These are phyloP conservation scores for Axilococcus clingmanii DNA, from an alignment of 139 green algal species.

Conservation along the genomic window DNA sequence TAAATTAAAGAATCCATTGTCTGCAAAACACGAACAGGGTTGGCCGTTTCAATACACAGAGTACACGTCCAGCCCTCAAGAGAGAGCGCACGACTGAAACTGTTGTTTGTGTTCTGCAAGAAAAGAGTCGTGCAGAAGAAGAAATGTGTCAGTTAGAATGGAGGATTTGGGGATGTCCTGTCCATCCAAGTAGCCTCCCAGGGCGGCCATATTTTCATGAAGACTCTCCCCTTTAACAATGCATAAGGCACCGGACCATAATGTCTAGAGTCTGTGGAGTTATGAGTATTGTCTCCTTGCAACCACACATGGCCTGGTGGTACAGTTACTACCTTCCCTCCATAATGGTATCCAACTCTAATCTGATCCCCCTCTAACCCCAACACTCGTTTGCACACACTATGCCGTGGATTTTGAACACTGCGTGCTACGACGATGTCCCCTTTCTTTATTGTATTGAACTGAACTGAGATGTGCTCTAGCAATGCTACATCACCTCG, in stretches of 20 bases:
- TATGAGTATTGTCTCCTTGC: constrained; percentile 67
- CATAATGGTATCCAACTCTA: constrained; percentile 1
- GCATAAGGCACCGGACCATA: constrained; percentile 68
- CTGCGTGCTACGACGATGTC: constrained; percentile 61
- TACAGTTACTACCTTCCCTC: constrained; percentile 17
- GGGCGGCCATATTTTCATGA: constrained; percentile 38
- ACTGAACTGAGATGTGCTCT: constrained; percentile 39
- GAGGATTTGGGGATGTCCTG: constrained; percentile 6
- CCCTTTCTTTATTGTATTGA: constrained; percentile 24
- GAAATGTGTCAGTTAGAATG: too few species aligned
- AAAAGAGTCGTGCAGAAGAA: too few species aligned
- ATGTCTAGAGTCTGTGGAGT: constrained; percentile 64
- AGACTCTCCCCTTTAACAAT: constrained; percentile 48
- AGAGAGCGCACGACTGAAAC: too few species aligned
- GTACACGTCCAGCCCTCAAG: too few species aligned
- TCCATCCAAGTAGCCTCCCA: constrained; percentile 28
- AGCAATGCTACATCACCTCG: constrained; percentile 59
- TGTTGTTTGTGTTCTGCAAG: too few species aligned
- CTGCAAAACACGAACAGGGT: too few species aligned
- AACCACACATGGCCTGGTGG: constrained; percentile 65
- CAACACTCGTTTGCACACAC: constrained; percentile 64
- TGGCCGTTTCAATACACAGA: too few species aligned
- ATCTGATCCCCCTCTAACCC: constrained; percentile 48
- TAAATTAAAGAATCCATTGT: too few species aligned
- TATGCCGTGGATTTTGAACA: constrained; percentile 49